phyloP scores from a whole-genome alignment of 2,329 filamentous ascomycete genomes.

The Daldinia eschscholtzii region DNA sequence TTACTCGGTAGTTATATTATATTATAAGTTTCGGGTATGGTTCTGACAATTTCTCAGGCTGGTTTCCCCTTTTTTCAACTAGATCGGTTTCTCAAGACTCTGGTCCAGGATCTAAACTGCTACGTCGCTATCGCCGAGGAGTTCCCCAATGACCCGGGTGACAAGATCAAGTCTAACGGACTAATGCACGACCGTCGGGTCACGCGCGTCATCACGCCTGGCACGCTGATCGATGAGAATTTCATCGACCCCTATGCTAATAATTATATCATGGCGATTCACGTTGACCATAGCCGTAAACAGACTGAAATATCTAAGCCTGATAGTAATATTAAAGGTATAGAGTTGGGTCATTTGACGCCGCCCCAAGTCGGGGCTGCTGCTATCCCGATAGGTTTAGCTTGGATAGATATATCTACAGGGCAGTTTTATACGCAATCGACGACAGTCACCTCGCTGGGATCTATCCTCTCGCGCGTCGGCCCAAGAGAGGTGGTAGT shows the following conservation, averaged over 20 bases:
- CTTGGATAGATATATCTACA: slow-evolving; percentile 96
- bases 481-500: slow-evolving; percentile 87
- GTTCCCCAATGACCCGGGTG: slow-evolving; percentile 78
- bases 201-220: slow-evolving; percentile 89
- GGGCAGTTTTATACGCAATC: slow-evolving; percentile 92
- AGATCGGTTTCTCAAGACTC: slow-evolving; percentile 89
- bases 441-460: slow-evolving; percentile 76
- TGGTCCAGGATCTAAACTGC: slow-evolving; percentile 90
- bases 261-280: slow-evolving; percentile 89
- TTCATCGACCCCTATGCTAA: slow-evolving; percentile 96
- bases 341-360: slow-evolving; percentile 26
- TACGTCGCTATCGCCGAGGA: slow-evolving; percentile 97
- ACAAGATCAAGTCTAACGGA: slow-evolving; percentile 80
- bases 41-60: slow-evolving; percentile 64
- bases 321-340: background rate
- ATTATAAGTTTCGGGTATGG: slow-evolving; percentile 3
- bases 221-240: slow-evolving; percentile 95
- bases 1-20: slow-evolving; percentile 21
- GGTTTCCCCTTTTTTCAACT: slow-evolving; percentile 95
- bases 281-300: slow-evolving; percentile 58
- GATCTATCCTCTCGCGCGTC: slow-evolving; percentile 86
- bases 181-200: slow-evolving; percentile 88
- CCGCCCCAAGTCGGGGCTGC: slow-evolving; percentile 28
- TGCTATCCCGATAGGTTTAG: slow-evolving; percentile 70
- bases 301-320: slow-evolving; percentile 38